A percentile compares a stretch with the other conserved stretches of the same genome.
These are phyloP conservation scores for Candida vartiovaarae DNA, from an alignment of 805 yeast species.

Conservation along the genomic window DNA sequence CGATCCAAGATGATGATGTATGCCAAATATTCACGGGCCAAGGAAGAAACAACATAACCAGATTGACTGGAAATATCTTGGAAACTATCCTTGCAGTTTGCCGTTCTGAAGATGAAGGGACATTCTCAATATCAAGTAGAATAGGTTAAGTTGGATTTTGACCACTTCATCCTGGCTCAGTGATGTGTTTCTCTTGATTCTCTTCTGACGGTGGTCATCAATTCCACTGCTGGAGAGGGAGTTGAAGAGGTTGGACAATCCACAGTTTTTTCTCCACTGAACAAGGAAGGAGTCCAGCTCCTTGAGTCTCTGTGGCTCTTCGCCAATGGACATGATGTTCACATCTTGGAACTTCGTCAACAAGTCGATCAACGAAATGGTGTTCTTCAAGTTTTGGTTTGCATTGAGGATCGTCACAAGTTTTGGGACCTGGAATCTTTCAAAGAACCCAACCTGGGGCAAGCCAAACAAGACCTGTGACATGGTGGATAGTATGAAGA, in stretches of 20 bases:
- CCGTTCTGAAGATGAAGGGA: constrained; percentile 7
- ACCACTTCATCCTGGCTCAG: constrained; percentile 15
- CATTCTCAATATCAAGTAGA: constrained; percentile 7
- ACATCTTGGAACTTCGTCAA: constrained; percentile 15
- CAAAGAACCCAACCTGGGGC: constrained; percentile 19
- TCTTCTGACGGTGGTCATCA: constrained; percentile 10
- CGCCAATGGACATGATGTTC: constrained; percentile 14
- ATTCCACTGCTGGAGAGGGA: constrained; percentile 8
- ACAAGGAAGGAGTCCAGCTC: constrained; percentile 10
- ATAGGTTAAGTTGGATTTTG: constrained; percentile 23
- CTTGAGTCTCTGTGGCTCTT: constrained; percentile 16
- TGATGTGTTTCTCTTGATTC: constrained; percentile 7
- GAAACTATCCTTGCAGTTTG: constrained; percentile 1
- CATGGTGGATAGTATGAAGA: constrained; percentile 26
- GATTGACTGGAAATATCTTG: constrained; percentile 8
- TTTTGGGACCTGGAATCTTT: constrained; percentile 25
- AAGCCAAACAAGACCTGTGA: constrained; percentile 19
- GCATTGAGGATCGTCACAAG: constrained; percentile 28
- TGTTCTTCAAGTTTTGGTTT: constrained; percentile 27
- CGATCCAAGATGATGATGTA: constrained; percentile 13
- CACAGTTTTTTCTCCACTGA: constrained; percentile 13
- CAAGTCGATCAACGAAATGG: constrained; percentile 27
- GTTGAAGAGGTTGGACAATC: constrained; percentile 9
- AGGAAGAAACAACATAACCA: constrained; percentile 8
- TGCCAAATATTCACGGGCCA: constrained; percentile 12